Percentiles rank a stretch among this genome's conserved stretches.
phyloP scores from a whole-genome alignment of 495 filamentous ascomycete species.

The Hyphodiscus hymeniophilus region DNA sequence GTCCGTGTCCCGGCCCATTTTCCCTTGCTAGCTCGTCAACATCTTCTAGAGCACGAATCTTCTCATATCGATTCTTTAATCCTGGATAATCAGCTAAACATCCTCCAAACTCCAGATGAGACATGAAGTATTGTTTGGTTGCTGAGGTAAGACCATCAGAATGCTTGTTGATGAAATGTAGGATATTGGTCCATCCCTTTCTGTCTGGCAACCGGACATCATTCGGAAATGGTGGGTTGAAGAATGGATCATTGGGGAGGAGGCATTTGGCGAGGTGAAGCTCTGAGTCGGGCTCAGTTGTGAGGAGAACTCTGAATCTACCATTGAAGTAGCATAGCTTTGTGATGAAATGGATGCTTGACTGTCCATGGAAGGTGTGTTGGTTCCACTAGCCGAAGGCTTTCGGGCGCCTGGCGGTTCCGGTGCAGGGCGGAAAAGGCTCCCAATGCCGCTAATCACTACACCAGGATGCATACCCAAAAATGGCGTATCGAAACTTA shows the following conservation, averaged over 20 bases:
- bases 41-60: constrained; percentile 61
- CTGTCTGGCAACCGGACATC: constrained; percentile 58
- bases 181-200: constrained; percentile 53
- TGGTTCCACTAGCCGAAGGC: constrained; percentile 4
- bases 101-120: constrained; percentile 74
- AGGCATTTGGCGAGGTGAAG: constrained; percentile 11
- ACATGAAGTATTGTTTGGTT: constrained; percentile 63
- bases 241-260: constrained; percentile 48
- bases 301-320: constrained; percentile 5
- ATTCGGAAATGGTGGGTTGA: constrained; percentile 65
- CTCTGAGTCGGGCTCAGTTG: constrained; percentile 11
- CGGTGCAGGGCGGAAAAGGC: constrained; percentile 59
- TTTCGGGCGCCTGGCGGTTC: constrained; percentile 21
- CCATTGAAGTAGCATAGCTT: constrained; percentile 12
- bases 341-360: constrained; percentile 12
- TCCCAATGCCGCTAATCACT: constrained; percentile 67
- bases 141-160: constrained; percentile 58
- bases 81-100: constrained; percentile 69
- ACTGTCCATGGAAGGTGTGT: constrained; percentile 4
- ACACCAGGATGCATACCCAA: constrained; percentile 87
- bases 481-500: constrained; percentile 84
- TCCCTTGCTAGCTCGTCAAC: constrained; percentile 34
- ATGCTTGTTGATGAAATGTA: constrained; percentile 78
- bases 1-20: constrained; percentile 7
- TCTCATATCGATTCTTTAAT: constrained; percentile 60